Percentiles rank a stretch among this genome's conserved stretches.
phyloP scores from a whole-genome alignment of 1,284 basidiomycete genomes.

The Rhizoctonia solani region DNA sequence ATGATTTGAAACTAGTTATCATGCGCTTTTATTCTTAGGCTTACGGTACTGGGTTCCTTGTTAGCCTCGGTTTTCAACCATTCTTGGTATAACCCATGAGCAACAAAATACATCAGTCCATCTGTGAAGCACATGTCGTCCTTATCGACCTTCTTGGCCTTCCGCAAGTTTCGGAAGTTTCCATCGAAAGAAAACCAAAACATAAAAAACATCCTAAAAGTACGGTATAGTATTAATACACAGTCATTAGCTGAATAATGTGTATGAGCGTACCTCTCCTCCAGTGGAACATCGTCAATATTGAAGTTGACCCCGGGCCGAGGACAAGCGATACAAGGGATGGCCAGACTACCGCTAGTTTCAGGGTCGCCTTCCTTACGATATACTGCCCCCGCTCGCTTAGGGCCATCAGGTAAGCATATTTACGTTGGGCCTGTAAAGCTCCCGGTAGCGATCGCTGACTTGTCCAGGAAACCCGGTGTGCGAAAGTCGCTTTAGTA shows the following conservation, averaged over 20 bases:
- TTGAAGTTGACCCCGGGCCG: constrained; percentile 17
- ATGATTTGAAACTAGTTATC: neutral
- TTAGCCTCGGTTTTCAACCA: neutral
- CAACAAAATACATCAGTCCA: neutral
- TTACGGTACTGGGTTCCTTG: neutral
- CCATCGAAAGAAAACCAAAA: constrained; percentile 5
- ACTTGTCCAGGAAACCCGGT: neutral
- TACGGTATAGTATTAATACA: neutral
- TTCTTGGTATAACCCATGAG: neutral
- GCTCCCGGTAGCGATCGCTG: constrained; percentile 15
- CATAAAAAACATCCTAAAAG: neutral
- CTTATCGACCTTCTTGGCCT: neutral
- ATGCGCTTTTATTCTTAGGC: neutral
- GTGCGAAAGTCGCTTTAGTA: neutral
- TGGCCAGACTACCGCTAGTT: neutral
- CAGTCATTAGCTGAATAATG: neutral
- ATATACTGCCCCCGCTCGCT: neutral
- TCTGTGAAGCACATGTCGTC: neutral
- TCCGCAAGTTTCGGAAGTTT: neutral
- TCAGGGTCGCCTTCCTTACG: neutral
- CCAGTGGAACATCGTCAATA: neutral
- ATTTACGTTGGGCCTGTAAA: neutral
- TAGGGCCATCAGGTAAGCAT: neutral
- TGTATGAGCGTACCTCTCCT: neutral
- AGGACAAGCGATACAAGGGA: constrained; percentile 14